Percentiles rank a stretch among this genome's conserved stretches.
Conservation (phyloP, 2,329 filamentous ascomycete species). For the Ophiognomonia clavigignenti-juglandacearum region DNA sequence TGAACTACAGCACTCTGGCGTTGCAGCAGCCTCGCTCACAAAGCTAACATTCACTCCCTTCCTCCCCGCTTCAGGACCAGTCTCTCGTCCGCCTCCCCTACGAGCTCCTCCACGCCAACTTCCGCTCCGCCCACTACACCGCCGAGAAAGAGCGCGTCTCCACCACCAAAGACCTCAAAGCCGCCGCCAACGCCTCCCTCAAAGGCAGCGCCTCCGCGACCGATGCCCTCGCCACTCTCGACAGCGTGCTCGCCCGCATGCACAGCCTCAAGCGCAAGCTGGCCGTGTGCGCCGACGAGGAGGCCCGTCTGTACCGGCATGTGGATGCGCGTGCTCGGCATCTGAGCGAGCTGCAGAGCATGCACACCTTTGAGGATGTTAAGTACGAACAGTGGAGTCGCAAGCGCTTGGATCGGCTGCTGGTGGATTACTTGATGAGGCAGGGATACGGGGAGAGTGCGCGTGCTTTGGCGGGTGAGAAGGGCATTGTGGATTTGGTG, state of each 20-base stretch:
- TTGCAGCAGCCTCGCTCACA: not conserved
- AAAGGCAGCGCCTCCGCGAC: slow-evolving; percentile 57
- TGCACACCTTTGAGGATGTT: slow-evolving; percentile 80
- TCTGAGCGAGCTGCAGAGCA: slow-evolving; percentile 72
- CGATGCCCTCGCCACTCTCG: slow-evolving; percentile 74
- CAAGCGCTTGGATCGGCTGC: slow-evolving; percentile 71
- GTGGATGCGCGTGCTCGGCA: slow-evolving; percentile 74
- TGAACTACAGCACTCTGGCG: not conserved
- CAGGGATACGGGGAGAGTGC: slow-evolving; percentile 79
- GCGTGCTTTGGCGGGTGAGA: slow-evolving; percentile 66
- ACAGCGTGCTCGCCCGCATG: slow-evolving; percentile 81
- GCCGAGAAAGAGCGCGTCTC: slow-evolving; percentile 67
- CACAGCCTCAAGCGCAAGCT: slow-evolving; percentile 87
- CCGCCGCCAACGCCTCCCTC: slow-evolving; percentile 62
- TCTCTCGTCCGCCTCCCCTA: slow-evolving; percentile 87
- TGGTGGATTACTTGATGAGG: slow-evolving; percentile 90
- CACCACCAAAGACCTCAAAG: slow-evolving; percentile 56
- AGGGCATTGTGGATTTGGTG: slow-evolving; percentile 73
- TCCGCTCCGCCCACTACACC: slow-evolving; percentile 75
- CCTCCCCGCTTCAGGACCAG: slow-evolving; percentile 63
- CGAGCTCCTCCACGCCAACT: slow-evolving; percentile 90
- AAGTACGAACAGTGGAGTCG: slow-evolving; percentile 91
- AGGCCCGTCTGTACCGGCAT: slow-evolving; percentile 69
- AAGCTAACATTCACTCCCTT: slow-evolving; percentile 3
- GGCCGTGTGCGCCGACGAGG: slow-evolving; percentile 69